Evolutionary conservation across 306 rosid genomes (phyloP), one percentile per base, ranked within the genome.

Genomic region (Coriaria nepalensis): DNA sequence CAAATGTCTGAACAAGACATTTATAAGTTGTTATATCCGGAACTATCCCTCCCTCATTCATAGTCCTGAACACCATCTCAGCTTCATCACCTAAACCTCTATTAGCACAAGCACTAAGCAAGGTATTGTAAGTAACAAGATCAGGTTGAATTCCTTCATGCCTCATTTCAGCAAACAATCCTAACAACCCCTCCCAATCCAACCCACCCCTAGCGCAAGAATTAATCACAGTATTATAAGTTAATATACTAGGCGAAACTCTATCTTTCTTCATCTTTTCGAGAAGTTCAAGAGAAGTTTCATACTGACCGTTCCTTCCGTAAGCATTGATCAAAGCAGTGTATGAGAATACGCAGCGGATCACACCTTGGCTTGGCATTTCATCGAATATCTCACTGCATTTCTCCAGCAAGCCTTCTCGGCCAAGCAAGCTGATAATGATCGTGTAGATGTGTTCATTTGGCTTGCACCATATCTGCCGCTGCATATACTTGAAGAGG

Each of bases 381-480:
- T 92, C 98, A 10, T 85, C 96, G 62, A 92, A 92, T 56, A 92
- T 65, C 77, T 92, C 93, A 13, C 79, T 53, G 50, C 94, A 78
- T 45, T 85, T 90, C 15, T 85, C 95, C 0, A 90, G 79, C 63
- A 90, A 65, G 9, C 96, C 85, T 40, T 90, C 96, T 12, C 95
- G 74, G 32, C 98, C 94, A 10, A 90, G 74, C 20, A 90, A 63
- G 15, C 85, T 90, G 13, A 90, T 82, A 76, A 90, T 80, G 40
- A 90, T 85, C 0, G 94, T 85, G 62, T 71, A 85, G 8, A 90
- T 85, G 53, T 90, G 95, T 49, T 90, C 95, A 50, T 73, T 90
- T 0, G 95, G 98, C 68, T 85, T 90, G 67, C 98, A 90, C 98
- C 98, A 90, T 38, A 90, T 75, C 78, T 90, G 95, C 2, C 98